These are phyloP conservation scores for Ustilago curta DNA, from an alignment of 1,284 basidiomycete species.

Conservation along the genomic window DNA sequence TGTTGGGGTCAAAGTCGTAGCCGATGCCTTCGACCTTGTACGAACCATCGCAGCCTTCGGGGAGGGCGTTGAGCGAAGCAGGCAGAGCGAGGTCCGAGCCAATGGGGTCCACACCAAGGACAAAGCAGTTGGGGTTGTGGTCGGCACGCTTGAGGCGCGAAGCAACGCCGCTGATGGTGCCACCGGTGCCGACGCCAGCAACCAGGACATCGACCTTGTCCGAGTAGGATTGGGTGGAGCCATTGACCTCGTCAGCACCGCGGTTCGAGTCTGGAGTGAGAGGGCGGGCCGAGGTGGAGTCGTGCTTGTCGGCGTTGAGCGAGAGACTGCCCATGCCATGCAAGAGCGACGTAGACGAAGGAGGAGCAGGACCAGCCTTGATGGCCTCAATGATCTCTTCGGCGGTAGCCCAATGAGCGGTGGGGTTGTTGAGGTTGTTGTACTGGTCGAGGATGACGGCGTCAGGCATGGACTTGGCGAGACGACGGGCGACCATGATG, in stretches of 20 bases:
- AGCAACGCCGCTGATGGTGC: constrained; percentile 89
- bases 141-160: constrained; percentile 75
- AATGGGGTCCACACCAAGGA: constrained; percentile 92
- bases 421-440: constrained; percentile 74
- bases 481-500: constrained; percentile 84
- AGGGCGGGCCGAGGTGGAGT: constrained; percentile 29
- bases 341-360: constrained; percentile 51
- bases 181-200: constrained; percentile 93
- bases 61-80: constrained; percentile 74
- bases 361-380: constrained; percentile 68
- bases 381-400: constrained; percentile 78
- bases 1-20: constrained; percentile 67
- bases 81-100: constrained; percentile 88
- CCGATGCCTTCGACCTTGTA: constrained; percentile 96
- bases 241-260: constrained; percentile 36
- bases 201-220: constrained; percentile 80
- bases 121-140: constrained; percentile 65
- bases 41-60: constrained; percentile 73
- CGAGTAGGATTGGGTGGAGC: constrained; percentile 28
- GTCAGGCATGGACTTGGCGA: constrained; percentile 83
- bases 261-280: constrained; percentile 54
- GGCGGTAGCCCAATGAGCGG: constrained; percentile 59
- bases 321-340: constrained; percentile 70
- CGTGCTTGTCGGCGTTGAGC: constrained; percentile 26
- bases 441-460: constrained; percentile 94